A percentile compares a stretch with the other conserved stretches of the same genome.
phyloP scores from a whole-genome alignment of 441 rosid genomes.

The Raphanus hybrid region DNA sequence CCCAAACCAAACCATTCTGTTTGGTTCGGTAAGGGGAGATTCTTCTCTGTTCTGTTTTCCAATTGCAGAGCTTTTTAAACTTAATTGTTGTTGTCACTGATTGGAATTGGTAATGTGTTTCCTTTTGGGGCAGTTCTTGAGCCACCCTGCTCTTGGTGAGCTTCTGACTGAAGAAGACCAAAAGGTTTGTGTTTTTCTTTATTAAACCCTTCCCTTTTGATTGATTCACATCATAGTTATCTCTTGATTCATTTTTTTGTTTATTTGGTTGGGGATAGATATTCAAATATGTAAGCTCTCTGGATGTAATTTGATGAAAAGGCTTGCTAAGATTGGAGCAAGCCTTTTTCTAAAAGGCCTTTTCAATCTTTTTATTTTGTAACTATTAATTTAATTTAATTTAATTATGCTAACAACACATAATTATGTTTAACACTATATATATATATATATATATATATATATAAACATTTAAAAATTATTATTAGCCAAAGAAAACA shows the following conservation, averaged over 20 bases:
- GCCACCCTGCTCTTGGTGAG: conserved; percentile 82
- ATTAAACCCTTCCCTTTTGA: background rate
- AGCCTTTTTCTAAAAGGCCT: too few relatives aligned
- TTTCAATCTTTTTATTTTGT: too few relatives aligned
- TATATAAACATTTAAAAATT: too few relatives aligned
- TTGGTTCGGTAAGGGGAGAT: background rate
- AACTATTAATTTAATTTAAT: too few relatives aligned
- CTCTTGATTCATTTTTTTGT: background rate
- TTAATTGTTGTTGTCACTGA: background rate
- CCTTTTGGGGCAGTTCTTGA: conserved; percentile 62
- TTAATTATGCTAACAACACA: too few relatives aligned
- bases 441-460: too few relatives aligned
- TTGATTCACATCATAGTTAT: background rate
- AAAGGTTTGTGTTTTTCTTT: conserved; percentile 69
- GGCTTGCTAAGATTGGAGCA: too few relatives aligned
- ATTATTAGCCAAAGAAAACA: too few relatives aligned
- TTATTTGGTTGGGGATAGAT: conserved; percentile 48
- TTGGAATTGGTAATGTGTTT: background rate
- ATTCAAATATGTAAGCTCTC: conserved; percentile 69
- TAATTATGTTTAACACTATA: too few relatives aligned
- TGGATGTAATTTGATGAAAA: too few relatives aligned
- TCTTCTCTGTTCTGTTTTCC: conserved; percentile 23
- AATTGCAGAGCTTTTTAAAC: background rate
- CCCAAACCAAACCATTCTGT: too few relatives aligned
- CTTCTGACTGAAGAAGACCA: conserved; percentile 88